Percentiles rank a stretch among this genome's conserved stretches.
phyloP scores from a whole-genome alignment of 768 basidiomycete genomes.

The Mycena albidolilacea region DNA sequence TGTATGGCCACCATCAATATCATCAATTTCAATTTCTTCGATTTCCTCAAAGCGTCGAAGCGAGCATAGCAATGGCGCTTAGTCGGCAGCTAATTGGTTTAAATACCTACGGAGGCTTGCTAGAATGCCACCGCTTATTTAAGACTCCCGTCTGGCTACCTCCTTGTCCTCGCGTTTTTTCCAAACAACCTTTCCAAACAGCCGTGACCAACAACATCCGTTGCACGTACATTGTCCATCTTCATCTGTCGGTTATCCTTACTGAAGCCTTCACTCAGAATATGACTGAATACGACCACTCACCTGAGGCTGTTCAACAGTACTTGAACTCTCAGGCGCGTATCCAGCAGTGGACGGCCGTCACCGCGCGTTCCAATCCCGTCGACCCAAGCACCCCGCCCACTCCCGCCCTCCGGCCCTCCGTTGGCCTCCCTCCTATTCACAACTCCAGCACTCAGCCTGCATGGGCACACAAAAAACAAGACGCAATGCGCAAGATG shows the following conservation, averaged over 20 bases:
- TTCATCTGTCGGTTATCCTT: neutral
- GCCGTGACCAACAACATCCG: neutral
- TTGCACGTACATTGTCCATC: neutral
- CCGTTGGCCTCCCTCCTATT: constrained; percentile 2
- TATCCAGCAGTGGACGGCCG: constrained; percentile 62
- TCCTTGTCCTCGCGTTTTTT: neutral
- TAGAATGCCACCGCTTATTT: neutral
- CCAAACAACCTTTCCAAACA: no score
- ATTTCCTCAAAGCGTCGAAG: constrained; percentile 4
- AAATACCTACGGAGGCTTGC: neutral
- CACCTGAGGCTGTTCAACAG: constrained; percentile 66
- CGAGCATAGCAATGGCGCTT: neutral
- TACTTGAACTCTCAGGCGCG: constrained; percentile 62
- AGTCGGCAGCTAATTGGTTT: neutral
- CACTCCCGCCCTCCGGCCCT: constrained; percentile 45
- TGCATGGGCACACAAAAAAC: constrained; percentile 6
- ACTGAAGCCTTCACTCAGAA: neutral
- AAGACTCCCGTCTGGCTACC: neutral
- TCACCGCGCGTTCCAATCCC: constrained; percentile 46
- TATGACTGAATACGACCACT: constrained; percentile 77
- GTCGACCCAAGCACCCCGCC: constrained; percentile 51
- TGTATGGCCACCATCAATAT: neutral
- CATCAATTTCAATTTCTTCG: neutral
- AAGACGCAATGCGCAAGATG: neutral
- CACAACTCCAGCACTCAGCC: neutral